These are phyloP conservation scores for Sergeia podlipaevii DNA, from an alignment of 208 protist species.

Conservation along the genomic window DNA sequence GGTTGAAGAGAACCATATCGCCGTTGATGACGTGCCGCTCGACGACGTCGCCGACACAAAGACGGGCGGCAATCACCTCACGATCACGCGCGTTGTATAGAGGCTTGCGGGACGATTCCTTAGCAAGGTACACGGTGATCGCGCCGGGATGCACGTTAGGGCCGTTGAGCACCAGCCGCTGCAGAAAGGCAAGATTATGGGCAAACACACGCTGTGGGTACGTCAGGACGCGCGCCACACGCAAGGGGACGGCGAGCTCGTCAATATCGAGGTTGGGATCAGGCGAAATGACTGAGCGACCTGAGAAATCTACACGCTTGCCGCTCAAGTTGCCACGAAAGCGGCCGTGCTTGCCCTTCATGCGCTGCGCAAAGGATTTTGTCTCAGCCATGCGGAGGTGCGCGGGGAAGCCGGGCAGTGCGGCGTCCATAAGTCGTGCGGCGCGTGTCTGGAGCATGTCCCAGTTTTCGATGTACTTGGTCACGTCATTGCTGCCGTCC, in stretches of 20 bases:
- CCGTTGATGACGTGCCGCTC: constrained; percentile 99
- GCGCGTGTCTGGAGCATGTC: constrained; percentile 95
- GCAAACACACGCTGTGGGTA: constrained; percentile 97
- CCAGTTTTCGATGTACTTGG: constrained; percentile 93
- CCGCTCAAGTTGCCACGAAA: constrained; percentile 99
- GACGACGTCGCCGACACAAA: constrained; percentile 97
- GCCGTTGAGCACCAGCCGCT: constrained; percentile 94
- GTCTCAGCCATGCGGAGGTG: constrained; percentile 55
- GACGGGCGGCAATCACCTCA: constrained; percentile 64
- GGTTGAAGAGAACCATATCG: constrained; percentile 99
- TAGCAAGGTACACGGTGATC: constrained; percentile 88
- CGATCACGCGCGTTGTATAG: constrained; percentile 71
- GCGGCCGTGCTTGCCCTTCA: constrained; percentile 99
- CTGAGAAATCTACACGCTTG: constrained; percentile 99
- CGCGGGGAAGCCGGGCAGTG: constrained; percentile 76
- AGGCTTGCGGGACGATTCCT: constrained; percentile 76
- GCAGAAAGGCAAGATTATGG: constrained; percentile 93
- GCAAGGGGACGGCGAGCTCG: constrained; percentile 97
- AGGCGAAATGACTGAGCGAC: constrained; percentile 99
- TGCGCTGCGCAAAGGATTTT: constrained; percentile 94
- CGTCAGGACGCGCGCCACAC: constrained; percentile 96
- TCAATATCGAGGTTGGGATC: constrained; percentile 98
- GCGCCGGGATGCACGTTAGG: constrained; percentile 96
- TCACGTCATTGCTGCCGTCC: constrained; percentile 63
- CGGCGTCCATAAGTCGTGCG: constrained; percentile 83